Evolutionary conservation across 2,329 filamentous ascomycete species (phyloP).

Genomic region (Pestalotiopsis sp.): DNA sequence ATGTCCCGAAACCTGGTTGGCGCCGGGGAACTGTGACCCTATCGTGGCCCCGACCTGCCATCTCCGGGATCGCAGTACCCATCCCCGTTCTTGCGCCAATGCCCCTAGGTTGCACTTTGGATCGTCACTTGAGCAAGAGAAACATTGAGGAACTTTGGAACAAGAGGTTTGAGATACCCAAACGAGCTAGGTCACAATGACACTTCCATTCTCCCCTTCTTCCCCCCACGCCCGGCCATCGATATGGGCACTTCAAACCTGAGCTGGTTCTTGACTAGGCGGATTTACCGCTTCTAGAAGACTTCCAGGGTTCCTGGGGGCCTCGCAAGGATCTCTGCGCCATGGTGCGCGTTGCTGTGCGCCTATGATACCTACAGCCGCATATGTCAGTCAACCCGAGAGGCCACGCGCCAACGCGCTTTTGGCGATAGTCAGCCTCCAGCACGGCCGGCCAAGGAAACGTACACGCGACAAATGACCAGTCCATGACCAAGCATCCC

Average conservation of each 20-base stretch:
- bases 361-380: neutral
- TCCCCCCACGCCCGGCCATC: neutral
- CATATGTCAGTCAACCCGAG: neutral
- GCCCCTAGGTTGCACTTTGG: slow-evolving; percentile 1
- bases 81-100: neutral
- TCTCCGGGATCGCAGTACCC: slow-evolving; percentile 4
- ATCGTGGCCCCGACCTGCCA: slow-evolving; percentile 8
- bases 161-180: neutral
- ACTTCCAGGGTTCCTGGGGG: slow-evolving; percentile 11
- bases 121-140: neutral
- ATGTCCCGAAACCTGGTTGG: neutral
- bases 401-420: neutral
- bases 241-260: neutral
- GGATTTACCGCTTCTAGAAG: slow-evolving; percentile 14
- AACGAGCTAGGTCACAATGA: neutral
- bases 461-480: neutral
- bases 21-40: neutral
- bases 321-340: slow-evolving; percentile 6
- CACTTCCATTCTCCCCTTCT: neutral
- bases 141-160: neutral
- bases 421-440: neutral
- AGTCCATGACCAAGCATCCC: neutral
- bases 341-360: too few relatives aligned
- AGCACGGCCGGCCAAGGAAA: neutral
- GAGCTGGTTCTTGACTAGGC: neutral